A percentile compares a stretch with the other conserved stretches of the same genome.
Conservation (phyloP, 768 basidiomycete genomes). For the Cyclocybe cylindracea region DNA sequence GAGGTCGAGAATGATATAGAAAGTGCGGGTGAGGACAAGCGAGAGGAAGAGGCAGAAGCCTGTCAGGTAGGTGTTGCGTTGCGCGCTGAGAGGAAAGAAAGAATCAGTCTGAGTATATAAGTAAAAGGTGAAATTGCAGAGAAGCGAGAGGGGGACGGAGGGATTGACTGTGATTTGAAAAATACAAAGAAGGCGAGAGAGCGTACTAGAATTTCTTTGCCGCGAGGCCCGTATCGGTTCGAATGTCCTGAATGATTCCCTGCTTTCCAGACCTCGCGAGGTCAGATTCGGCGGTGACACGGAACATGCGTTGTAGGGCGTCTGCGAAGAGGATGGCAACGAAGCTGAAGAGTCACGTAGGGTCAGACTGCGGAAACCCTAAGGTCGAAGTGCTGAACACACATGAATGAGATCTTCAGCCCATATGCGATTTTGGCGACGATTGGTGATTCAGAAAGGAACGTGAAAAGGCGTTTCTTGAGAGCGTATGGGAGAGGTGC, state of each 20-base stretch:
- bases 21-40: constrained; percentile 89
- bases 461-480: constrained; percentile 70
- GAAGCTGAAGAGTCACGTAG: constrained; percentile 48
- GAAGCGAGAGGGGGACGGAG: neutral
- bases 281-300: constrained; percentile 72
- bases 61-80: constrained; percentile 91
- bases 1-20: constrained; percentile 90
- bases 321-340: constrained; percentile 87
- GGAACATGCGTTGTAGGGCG: constrained; percentile 91
- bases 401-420: constrained; percentile 95
- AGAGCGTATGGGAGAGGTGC: constrained; percentile 80
- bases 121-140: neutral
- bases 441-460: constrained; percentile 66
- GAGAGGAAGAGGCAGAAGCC: constrained; percentile 96
- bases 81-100: constrained; percentile 51
- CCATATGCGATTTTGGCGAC: constrained; percentile 88
- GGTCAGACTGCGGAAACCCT: neutral
- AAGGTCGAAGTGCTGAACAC: constrained; percentile 25
- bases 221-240: constrained; percentile 85
- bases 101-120: neutral
- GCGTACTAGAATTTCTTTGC: constrained; percentile 93
- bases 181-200: neutral
- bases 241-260: constrained; percentile 57
- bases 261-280: constrained; percentile 55
- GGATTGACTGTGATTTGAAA: neutral